Evolutionary conservation across 2,329 filamentous ascomycete species (phyloP), one percentile per base, ranked within the genome.

Genomic region (Colletotrichum echinochloae): DNA sequence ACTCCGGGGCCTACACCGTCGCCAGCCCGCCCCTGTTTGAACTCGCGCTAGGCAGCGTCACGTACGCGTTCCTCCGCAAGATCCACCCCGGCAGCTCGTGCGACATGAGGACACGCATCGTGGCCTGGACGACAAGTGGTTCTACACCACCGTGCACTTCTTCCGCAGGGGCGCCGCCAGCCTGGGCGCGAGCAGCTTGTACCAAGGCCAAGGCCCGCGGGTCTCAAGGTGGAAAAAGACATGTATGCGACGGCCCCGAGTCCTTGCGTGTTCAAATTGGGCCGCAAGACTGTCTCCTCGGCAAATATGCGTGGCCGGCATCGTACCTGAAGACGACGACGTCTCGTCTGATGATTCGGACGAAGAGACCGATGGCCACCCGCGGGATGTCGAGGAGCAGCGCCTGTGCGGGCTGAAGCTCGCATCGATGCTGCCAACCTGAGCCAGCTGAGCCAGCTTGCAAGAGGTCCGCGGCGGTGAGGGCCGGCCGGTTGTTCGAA

Each of bases 251-350:
- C 85, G 3, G 84, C 83, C 0, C 73, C 89, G 56, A 86, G 84
- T 74, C 89, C 89, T 78, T 90, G 89, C 73, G 88, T 89, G 8
- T 85, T 88, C 73, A 90, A 90, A 77, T 85, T 86, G 73, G 88
- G 87, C 1, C 83, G 91, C 23, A 82, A 91, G 73, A 94, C 91
- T 0, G 85, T 93, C 8, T 84, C 88, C 16, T 90, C 91, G 0
- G 90, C 90, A 75, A 81, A 87, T 59, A 87, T 91, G 61, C 51
- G 83, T 88, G 48, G 88, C 87, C 28, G 87, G 88, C 5, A 84
- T 93, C 73, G 79, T 93, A 30, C 91, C 91, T 1, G 56, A 67
- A n/a, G 68, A 69, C 37, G 66, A 61, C 41, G 71, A 77, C 2
- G 30, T 18, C 5, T 18, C 30, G 76, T 8, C 76, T 76, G 7